Evolutionary conservation across 1,284 basidiomycete species (phyloP).

Genomic region (Singerocomus inundabilis): DNA sequence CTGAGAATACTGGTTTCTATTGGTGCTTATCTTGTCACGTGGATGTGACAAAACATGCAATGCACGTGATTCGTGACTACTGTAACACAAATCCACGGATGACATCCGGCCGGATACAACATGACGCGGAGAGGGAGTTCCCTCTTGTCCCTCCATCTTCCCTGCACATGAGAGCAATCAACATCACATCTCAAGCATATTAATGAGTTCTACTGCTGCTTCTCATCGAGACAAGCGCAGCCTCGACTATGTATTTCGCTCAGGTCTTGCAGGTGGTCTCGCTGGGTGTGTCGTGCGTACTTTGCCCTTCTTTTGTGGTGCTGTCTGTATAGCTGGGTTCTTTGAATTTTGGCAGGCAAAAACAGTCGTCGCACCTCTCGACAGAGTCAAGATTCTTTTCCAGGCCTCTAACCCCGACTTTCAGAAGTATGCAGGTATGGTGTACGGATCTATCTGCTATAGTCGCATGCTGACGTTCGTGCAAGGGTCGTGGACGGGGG

Average conservation of each 20-base stretch:
- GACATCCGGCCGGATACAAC: too few species aligned
- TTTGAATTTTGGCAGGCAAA: conserved; percentile 66
- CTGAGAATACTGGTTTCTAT: too few species aligned
- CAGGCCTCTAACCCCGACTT: conserved; percentile 97
- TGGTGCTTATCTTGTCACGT: too few species aligned
- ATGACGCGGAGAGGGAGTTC: too few species aligned
- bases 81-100: conserved; percentile 6
- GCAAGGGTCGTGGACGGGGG: conserved; percentile 81
- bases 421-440: conserved; percentile 84
- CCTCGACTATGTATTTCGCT: conserved; percentile 75
- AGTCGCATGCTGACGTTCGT: neutral
- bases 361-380: conserved; percentile 94
- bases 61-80: conserved; percentile 10
- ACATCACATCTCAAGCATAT: conserved; percentile 11
- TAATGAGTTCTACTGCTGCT: conserved; percentile 34
- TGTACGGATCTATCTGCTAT: conserved; percentile 2
- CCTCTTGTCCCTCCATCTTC: neutral
- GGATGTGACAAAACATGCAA: too few species aligned
- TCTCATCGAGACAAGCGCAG: conserved; percentile 61
- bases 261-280: conserved; percentile 87
- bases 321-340: conserved; percentile 10
- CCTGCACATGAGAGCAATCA: conserved; percentile 17
- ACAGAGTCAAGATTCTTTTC: conserved; percentile 98
- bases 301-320: conserved; percentile 6
- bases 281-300: conserved; percentile 88